Evolutionary conservation across 148 eudicot genomes (phyloP).

Genomic region (Spergularia bocconei): DNA sequence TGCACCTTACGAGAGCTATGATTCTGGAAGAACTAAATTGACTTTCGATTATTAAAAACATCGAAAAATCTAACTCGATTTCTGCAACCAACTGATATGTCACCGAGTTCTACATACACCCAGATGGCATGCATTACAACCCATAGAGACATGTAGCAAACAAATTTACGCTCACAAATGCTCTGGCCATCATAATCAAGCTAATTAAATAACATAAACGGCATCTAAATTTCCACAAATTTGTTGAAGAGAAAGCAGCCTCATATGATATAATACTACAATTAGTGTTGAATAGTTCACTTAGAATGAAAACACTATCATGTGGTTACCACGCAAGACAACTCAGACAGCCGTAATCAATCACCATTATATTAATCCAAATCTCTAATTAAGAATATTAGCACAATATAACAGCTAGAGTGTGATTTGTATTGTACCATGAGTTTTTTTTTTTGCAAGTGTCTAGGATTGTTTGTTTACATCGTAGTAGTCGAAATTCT

Average conservation of each 20-base stretch:
- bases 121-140: constrained; percentile 2
- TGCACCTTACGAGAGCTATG: constrained; percentile 1
- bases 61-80: constrained; percentile 12
- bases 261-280: constrained; percentile 3
- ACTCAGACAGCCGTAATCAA: constrained; percentile 7
- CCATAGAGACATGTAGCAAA: neutral
- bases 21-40: constrained; percentile 4
- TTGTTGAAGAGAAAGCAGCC: neutral
- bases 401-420: constrained; percentile 23
- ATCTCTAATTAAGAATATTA: neutral
- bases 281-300: neutral
- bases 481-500: constrained; percentile 14
- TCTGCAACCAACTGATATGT: neutral
- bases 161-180: neutral
- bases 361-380: neutral
- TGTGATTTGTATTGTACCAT: neutral
- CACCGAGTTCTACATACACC: neutral
- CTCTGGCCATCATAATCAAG: constrained; percentile 8
- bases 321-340: constrained; percentile 30
- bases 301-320: constrained; percentile 19
- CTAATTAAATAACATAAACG: constrained; percentile 7
- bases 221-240: neutral
- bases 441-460: constrained; percentile 24
- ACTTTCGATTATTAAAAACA: neutral
- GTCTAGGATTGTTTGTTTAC: constrained; percentile 2